These are phyloP conservation scores for Blakeslea trispora DNA, from an alignment of 371 early-diverging fungal genomes.

Conservation along the genomic window DNA sequence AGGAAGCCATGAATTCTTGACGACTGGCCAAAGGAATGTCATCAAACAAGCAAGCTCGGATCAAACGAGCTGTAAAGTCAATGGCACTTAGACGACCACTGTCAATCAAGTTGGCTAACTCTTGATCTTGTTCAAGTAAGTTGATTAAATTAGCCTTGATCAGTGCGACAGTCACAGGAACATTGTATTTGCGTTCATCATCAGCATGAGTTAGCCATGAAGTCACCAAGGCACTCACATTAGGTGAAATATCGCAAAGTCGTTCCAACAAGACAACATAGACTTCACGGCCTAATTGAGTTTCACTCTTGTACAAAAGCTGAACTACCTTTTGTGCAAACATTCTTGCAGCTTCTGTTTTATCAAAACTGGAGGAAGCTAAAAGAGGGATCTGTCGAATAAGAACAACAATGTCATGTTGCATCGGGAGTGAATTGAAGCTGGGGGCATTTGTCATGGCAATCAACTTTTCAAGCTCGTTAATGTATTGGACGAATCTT, in stretches of 20 bases:
- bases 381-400: slow-evolving; percentile 74
- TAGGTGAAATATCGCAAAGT: slow-evolving; percentile 77
- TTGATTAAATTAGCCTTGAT: slow-evolving; percentile 78
- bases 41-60: slow-evolving; percentile 70
- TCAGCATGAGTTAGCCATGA: slow-evolving; percentile 93
- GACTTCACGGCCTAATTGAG: slow-evolving; percentile 73
- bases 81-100: slow-evolving; percentile 67
- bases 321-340: slow-evolving; percentile 89
- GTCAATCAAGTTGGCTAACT: slow-evolving; percentile 83
- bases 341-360: slow-evolving; percentile 76
- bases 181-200: slow-evolving; percentile 91
- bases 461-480: slow-evolving; percentile 77
- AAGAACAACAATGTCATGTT: slow-evolving; percentile 74
- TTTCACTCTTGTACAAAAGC: slow-evolving; percentile 78
- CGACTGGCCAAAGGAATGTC: slow-evolving; percentile 60
- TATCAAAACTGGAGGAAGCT: slow-evolving; percentile 66
- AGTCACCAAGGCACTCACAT: slow-evolving; percentile 80
- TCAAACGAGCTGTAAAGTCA: slow-evolving; percentile 79
- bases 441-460: slow-evolving; percentile 56
- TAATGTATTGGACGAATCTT: slow-evolving; percentile 66
- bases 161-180: slow-evolving; percentile 81
- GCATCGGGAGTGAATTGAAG: slow-evolving; percentile 69
- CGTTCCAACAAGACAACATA: slow-evolving; percentile 81
- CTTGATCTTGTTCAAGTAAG: slow-evolving; percentile 82
- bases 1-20: slow-evolving; percentile 74